Evolutionary conservation across 2,329 filamentous ascomycete species (phyloP).

Genomic region (Penicillium oxalicum): DNA sequence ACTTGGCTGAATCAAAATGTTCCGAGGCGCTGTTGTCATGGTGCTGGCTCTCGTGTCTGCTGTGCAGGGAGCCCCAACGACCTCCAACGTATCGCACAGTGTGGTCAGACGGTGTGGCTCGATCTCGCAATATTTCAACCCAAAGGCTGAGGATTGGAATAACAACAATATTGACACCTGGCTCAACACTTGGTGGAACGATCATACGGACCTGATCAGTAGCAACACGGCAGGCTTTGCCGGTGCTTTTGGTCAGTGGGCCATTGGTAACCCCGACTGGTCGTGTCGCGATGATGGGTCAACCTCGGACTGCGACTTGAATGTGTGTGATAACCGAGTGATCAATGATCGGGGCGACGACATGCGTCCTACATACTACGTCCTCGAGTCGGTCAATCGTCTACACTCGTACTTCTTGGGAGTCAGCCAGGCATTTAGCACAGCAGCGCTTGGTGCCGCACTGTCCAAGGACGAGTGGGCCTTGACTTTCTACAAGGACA

Average conservation of each 20-base stretch:
- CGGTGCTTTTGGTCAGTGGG: conserved; percentile 12
- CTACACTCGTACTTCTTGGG: conserved; percentile 10
- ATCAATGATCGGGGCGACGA: conserved; percentile 7
- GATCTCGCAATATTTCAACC: conserved; percentile 10
- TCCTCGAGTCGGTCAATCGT: conserved; percentile 9
- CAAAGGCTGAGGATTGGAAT: conserved; percentile 7
- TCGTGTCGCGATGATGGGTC: conserved; percentile 10
- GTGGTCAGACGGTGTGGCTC: conserved; percentile 6
- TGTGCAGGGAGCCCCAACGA: conserved; percentile 4
- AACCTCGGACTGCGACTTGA: conserved; percentile 6
- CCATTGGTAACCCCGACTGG: conserved; percentile 11
- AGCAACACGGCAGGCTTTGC: conserved; percentile 8
- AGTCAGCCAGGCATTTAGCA: conserved; percentile 6
- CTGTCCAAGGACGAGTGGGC: conserved; percentile 10
- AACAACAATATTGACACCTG: conserved; percentile 6
- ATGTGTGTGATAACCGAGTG: conserved; percentile 10
- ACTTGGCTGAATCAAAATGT: conserved; percentile 1
- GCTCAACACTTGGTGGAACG: conserved; percentile 12
- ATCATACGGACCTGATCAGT: not conserved
- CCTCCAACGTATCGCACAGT: not conserved
- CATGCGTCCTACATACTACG: conserved; percentile 7
- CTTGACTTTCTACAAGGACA: conserved; percentile 10
- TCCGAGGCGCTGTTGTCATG: not conserved
- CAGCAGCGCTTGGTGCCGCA: conserved; percentile 7
- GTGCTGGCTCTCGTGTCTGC: conserved; percentile 4